Evolutionary conservation across 305 asterid genomes (phyloP).

Genomic region (Solanum aculeatissimum): DNA sequence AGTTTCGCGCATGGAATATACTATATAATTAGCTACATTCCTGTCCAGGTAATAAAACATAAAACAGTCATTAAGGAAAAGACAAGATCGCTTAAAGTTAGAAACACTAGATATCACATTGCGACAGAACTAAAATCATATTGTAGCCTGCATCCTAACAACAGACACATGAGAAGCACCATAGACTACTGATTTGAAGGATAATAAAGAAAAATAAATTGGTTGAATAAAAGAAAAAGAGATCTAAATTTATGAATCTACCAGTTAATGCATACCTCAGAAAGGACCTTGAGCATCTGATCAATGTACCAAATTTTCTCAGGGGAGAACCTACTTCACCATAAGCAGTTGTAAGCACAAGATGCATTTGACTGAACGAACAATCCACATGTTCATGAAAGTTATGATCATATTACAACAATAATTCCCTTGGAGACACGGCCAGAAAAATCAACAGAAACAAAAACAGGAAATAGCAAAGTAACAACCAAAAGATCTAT

Average conservation of each 20-base stretch:
- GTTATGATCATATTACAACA: not conserved
- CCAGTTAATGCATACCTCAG: conserved; percentile 49
- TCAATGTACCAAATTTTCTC: conserved; percentile 97
- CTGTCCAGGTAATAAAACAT: not conserved
- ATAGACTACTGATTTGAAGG: not conserved
- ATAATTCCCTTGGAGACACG: not conserved
- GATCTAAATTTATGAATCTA: not conserved
- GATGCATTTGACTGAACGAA: conserved; percentile 1
- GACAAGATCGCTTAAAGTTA: not conserved
- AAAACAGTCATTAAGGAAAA: not conserved
- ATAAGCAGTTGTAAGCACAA: conserved; percentile 19
- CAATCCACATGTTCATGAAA: not conserved
- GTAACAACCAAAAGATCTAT: not conserved
- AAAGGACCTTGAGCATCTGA: conserved; percentile 95
- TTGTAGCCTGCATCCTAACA: not conserved
- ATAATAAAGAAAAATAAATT: not conserved
- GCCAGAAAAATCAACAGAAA: not conserved
- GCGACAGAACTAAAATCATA: not conserved
- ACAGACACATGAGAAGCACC: not conserved
- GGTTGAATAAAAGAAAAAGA: not conserved
- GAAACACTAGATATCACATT: not conserved
- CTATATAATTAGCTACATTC: not conserved
- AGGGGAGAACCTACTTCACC: conserved; percentile 77
- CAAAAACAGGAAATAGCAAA: not conserved
- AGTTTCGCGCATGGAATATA: not conserved